Percentiles rank a stretch among this genome's conserved stretches.
Conservation (phyloP, 208 protist species). For the Tritrichomonas foetus region DNA sequence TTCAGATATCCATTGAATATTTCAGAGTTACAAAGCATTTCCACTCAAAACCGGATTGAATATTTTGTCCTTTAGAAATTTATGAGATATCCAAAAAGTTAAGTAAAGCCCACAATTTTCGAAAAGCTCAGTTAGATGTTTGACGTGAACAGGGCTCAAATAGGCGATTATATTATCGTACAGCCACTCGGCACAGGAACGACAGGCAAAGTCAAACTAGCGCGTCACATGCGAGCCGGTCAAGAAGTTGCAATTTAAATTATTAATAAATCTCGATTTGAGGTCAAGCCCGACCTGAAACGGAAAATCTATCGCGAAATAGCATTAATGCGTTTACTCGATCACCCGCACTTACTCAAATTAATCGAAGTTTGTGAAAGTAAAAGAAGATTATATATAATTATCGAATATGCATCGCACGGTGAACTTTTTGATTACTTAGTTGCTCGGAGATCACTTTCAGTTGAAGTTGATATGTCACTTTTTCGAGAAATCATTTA, state of each 20-base stretch:
- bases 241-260: slow-evolving; percentile 17
- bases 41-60: no score
- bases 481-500: slow-evolving; percentile 14
- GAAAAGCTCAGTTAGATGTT: no score
- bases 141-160: no score
- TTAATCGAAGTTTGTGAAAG: background rate
- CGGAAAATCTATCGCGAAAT: slow-evolving; percentile 5
- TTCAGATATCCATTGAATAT: no score
- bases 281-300: background rate
- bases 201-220: slow-evolving; percentile 13
- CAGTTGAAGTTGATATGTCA: background rate
- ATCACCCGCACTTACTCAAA: background rate
- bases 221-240: background rate
- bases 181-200: background rate
- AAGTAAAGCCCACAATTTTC: no score
- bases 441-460: background rate
- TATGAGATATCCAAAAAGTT: no score
- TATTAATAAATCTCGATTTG: background rate
- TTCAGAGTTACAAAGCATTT: no score
- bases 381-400: background rate
- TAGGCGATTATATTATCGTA: background rate
- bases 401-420: background rate
- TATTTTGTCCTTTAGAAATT: no score
- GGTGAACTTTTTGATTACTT: slow-evolving; percentile 39
- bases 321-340: background rate